Evolutionary conservation across 2,329 filamentous ascomycete genomes (phyloP), one percentile per base, ranked within the genome.

Genomic region (Claviceps arundinis): DNA sequence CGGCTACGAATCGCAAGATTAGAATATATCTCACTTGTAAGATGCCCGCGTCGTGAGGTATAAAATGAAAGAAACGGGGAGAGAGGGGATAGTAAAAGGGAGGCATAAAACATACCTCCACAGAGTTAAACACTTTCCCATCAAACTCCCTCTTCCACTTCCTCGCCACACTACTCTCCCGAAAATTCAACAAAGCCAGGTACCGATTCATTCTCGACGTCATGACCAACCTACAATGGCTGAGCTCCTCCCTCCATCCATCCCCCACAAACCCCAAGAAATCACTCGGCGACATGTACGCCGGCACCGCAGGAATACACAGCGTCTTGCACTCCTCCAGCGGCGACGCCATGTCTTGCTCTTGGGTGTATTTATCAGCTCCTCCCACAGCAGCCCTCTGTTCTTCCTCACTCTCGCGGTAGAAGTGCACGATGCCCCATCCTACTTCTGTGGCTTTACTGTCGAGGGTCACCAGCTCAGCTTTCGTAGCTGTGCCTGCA

Each of bases 141-240:
- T 97, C 93, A 76, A 91, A 96, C 59, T 88, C 84, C 55, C 76
- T 81, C 61, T 87, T 84, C 85, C 91, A 98, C 50, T 82, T 77
- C 60, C 76, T 81, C 14, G 93, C 93, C 56, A 80, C 81, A 61
- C 78, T 80, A 34, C 79, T 78, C 57, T 85, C 82, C 47, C 88
- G 79, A 64, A 97, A 96, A 70, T 95, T 96, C 79, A 98, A 86
- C 55, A 98, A 74, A 26, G 95, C 91, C 75, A 98, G 86, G 70
- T 97, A 97, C 56, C 90, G 81, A 67, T 94, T 96, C 66, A 89
- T 84, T 56, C 84, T 78, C 51, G 85, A 86, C 1, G 93, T 97
- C 74, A 89, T 84, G 52, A 98, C 87, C 80, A 98, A 89, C 50
- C 93, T 78, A 64, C 95, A 95, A 70, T 98, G 93, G 60, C 85